Base-by-base conservation (phyloP, 805 yeast genomes). In the Starmerella potacharoeniae region DNA sequence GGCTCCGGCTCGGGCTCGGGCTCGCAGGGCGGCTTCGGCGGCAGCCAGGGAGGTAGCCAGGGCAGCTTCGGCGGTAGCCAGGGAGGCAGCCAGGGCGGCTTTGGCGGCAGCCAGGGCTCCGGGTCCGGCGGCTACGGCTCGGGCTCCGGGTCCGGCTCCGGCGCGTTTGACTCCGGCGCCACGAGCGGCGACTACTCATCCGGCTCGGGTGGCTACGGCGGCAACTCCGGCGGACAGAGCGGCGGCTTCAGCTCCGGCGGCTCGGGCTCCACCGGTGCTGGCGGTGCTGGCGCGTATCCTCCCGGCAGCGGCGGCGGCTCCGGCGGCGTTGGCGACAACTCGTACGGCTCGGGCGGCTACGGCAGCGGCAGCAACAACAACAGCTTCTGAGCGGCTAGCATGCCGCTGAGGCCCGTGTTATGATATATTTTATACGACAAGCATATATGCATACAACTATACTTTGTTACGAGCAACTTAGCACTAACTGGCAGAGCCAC, bases 181-280 rank as follows among this genome's bases (percentile, higher is more conserved):
- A 16, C 31, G 4, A 22, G 37, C 43, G 51, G 52, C 13, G 55
- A 56, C 22, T 50, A 17, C 43, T 6, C 35, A 30, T 13, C 43
- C 7, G 54, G 51, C 17, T 46, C 54, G 7, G 40, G 54, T 34
- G 45, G 42, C 47, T 31, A 44, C 41, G 22, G 56, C 51, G 43
- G 30, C 17, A 49, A 56, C 31, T 35, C 39, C 35, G 40, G 39
- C 30, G 42, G 40, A 33, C 17, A 36, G 42, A 31, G 29, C 35
- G 51, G 29, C n/a, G 22, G 37, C 35, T 11, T 9, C 14, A 30
- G 43, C 43, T 5, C 9, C 10, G 30, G 41, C 41, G 13, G 41
- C 41, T 37, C 41, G 8, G 13, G 41, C 41, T 37, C 41, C 2
- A 22, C 22, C 22, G 41, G 41, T 3, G 41, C 16, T 2, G 41